A percentile compares a stretch with the other conserved stretches of the same genome.
Evolutionary conservation across 2,329 filamentous ascomycete species (phyloP).

Genomic region (Penicillium sp.): DNA sequence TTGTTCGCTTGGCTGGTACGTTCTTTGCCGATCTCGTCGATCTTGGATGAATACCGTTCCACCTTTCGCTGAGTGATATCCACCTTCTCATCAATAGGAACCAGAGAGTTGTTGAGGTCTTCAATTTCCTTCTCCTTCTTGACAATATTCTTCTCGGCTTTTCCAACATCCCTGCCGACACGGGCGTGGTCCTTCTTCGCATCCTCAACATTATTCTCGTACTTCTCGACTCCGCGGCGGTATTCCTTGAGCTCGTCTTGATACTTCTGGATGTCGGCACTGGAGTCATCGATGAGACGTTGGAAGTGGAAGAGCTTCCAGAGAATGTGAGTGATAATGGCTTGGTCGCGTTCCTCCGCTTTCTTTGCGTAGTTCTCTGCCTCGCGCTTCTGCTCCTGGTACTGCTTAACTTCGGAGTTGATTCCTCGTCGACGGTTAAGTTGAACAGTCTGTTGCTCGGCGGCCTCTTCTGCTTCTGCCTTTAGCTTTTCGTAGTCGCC

Average conservation of each 20-base stretch:
- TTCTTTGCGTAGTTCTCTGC: conserved; percentile 93
- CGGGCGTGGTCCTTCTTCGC: conserved; percentile 83
- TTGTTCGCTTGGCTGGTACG: conserved; percentile 70
- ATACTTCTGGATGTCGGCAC: conserved; percentile 85
- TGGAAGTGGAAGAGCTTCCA: conserved; percentile 99
- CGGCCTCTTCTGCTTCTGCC: conserved; percentile 79
- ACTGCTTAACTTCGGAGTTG: conserved; percentile 97
- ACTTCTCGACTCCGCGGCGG: conserved; percentile 83
- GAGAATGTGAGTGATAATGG: conserved; percentile 88
- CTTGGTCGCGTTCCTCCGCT: conserved; percentile 85
- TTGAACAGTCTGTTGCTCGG: conserved; percentile 86
- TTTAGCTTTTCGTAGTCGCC: conserved; percentile 92
- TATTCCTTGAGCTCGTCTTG: conserved; percentile 95
- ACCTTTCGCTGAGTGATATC: conserved; percentile 74
- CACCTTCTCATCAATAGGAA: conserved; percentile 93
- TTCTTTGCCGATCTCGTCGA: conserved; percentile 74
- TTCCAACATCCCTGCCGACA: conserved; percentile 74
- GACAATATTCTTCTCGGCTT: conserved; percentile 84
- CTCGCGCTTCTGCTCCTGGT: conserved; percentile 94
- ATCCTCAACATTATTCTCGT: conserved; percentile 76
- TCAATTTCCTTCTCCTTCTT: conserved; percentile 85
- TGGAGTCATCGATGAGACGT: conserved; percentile 88
- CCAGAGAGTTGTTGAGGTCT: conserved; percentile 79
- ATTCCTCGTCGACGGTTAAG: conserved; percentile 88
- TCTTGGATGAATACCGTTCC: conserved; percentile 68